Conservation (phyloP, 2,329 filamentous ascomycete genomes). For the Aspergillus ochraceoroseus region DNA sequence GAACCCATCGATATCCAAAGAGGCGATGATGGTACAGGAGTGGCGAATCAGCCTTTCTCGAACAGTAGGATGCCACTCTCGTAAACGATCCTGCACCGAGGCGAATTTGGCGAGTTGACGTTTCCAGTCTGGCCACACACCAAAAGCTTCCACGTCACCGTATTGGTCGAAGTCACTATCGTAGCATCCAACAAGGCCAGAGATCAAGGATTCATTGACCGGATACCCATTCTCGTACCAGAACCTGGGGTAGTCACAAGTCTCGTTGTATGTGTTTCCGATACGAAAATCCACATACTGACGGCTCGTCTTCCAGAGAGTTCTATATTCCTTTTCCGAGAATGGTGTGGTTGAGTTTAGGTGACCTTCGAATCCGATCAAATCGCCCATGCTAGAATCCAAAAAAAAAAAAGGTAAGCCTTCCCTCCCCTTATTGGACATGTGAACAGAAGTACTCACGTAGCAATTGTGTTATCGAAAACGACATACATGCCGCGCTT, state of each 20-base stretch:
- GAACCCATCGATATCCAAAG: conserved; percentile 62
- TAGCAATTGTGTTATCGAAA: conserved; percentile 61
- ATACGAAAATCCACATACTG: conserved; percentile 56
- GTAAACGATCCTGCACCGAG: conserved; percentile 61
- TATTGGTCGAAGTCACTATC: conserved; percentile 62
- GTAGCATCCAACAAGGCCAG: conserved; percentile 52
- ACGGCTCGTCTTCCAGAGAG: conserved; percentile 52
- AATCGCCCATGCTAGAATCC: conserved; percentile 49
- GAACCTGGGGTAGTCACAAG: conserved; percentile 57
- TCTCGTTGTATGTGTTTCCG: conserved; percentile 51
- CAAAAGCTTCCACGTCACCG: conserved; percentile 60
- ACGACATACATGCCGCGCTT: conserved; percentile 60
- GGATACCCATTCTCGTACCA: conserved; percentile 56
- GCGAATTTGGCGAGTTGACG: conserved; percentile 62
- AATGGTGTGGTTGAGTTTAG: conserved; percentile 57
- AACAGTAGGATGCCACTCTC: conserved; percentile 59
- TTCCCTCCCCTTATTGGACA: too few relatives aligned
- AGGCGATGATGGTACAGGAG: conserved; percentile 59
- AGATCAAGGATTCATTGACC: conserved; percentile 43
- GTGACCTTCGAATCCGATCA: conserved; percentile 59
- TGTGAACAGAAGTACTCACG: conserved; percentile 39
- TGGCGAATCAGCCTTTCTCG: conserved; percentile 55
- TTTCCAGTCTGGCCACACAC: conserved; percentile 59
- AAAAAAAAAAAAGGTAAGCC: not conserved
- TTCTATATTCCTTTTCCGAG: conserved; percentile 53